Percentiles rank a stretch among this genome's conserved stretches.
Conservation (phyloP, 2,329 filamentous ascomycete species). For the Sphaceloma murrayae region DNA sequence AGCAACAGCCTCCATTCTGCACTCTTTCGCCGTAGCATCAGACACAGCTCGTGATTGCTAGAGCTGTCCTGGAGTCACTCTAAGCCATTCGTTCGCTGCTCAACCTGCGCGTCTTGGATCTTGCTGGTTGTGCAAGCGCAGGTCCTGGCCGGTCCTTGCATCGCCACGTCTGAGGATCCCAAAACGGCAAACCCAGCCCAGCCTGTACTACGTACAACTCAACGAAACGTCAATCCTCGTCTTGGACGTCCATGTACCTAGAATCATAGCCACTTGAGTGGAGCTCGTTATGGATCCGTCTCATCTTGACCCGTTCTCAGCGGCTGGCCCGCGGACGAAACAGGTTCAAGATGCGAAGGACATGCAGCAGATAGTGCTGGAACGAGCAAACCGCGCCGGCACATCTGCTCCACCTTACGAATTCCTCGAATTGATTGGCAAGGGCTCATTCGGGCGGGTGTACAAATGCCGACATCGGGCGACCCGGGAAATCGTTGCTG, state of each 20-base stretch:
- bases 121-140: too few relatives aligned
- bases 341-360: slow-evolving; percentile 60
- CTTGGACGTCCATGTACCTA: too few relatives aligned
- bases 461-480: slow-evolving; percentile 47
- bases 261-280: too few relatives aligned
- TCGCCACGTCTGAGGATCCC: too few relatives aligned
- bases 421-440: slow-evolving; percentile 64
- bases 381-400: slow-evolving; percentile 51
- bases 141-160: too few relatives aligned
- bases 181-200: neutral
- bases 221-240: too few relatives aligned
- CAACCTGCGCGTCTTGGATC: too few relatives aligned
- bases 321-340: slow-evolving; percentile 32
- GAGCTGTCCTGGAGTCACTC: too few relatives aligned
- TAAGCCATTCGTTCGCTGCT: too few relatives aligned
- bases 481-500: slow-evolving; percentile 50
- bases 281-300: slow-evolving; percentile 27
- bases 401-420: slow-evolving; percentile 55
- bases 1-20: too few relatives aligned
- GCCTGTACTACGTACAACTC: neutral
- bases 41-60: too few relatives aligned
- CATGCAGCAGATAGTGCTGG: slow-evolving; percentile 56
- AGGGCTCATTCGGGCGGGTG: slow-evolving; percentile 64
- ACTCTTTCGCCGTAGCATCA: too few relatives aligned
- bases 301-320: slow-evolving; percentile 22